Conservation (phyloP, 345 rosid genomes). For the Gossypium sturtianum region DNA sequence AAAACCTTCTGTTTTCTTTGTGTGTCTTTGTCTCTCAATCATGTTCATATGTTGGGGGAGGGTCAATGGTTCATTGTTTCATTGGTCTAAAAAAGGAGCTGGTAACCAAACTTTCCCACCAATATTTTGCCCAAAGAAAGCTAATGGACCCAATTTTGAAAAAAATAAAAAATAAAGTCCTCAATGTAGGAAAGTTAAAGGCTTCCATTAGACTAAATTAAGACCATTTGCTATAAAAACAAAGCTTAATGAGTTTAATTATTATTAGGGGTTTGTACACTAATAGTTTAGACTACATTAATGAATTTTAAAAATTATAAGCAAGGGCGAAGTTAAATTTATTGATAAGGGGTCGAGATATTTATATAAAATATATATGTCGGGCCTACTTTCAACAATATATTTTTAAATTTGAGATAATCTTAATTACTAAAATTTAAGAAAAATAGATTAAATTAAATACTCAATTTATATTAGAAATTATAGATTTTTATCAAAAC, state of each 20-base stretch:
- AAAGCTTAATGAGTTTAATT: background rate
- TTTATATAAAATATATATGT: too few species aligned
- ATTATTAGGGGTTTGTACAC: too few species aligned
- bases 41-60: background rate
- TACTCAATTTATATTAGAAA: too few species aligned
- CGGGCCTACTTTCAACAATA: too few species aligned
- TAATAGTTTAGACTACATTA: too few species aligned
- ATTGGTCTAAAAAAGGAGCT: constrained; percentile 15
- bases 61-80: constrained; percentile 5
- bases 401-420: too few species aligned
- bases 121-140: constrained; percentile 7
- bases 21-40: constrained; percentile 9
- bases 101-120: constrained; percentile 19
- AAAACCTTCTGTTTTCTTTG: background rate
- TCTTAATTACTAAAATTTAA: too few species aligned
- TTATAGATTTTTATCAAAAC: too few species aligned
- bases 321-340: too few species aligned
- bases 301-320: too few species aligned
- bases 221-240: background rate
- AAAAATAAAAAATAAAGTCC: background rate
- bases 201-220: constrained; percentile 12
- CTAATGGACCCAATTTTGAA: constrained; percentile 12
- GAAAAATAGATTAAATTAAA: too few species aligned
- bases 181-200: constrained; percentile 5
- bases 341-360: accelerated